phyloP scores from a whole-genome alignment of 805 yeast species.

The Candida piceae region DNA sequence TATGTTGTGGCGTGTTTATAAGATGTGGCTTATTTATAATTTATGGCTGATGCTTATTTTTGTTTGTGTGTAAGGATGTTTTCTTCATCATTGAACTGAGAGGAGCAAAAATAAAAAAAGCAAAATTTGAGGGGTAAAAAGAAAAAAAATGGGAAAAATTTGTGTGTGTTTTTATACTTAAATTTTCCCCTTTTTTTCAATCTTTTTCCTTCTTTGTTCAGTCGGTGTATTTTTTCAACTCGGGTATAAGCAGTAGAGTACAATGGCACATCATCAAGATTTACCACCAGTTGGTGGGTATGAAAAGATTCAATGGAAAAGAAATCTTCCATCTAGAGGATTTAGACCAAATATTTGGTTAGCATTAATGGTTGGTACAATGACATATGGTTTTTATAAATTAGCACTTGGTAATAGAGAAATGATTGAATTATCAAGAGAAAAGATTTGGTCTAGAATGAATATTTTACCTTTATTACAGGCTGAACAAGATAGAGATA shows the following conservation, averaged over 20 bases:
- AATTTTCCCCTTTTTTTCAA: too few relatives aligned
- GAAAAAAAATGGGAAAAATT: too few relatives aligned
- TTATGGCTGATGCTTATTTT: too few relatives aligned
- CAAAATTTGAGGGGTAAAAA: background rate
- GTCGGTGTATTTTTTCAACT: background rate
- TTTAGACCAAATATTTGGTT: conserved; percentile 74
- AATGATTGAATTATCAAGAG: conserved; percentile 69
- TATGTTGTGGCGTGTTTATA: too few relatives aligned
- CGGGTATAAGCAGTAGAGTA: background rate
- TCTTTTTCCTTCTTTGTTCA: background rate
- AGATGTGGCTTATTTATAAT: too few relatives aligned
- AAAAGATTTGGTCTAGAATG: conserved; percentile 72
- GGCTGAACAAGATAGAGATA: conserved; percentile 79
- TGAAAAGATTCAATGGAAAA: conserved; percentile 83
- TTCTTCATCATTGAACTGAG: too few relatives aligned
- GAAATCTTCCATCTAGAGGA: conserved; percentile 81
- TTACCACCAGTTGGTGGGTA: conserved; percentile 85
- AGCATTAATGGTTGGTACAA: conserved; percentile 55
- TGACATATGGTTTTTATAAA: conserved; percentile 69
- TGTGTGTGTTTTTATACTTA: too few relatives aligned
- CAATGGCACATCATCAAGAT: conserved; percentile 50
- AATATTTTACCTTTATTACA: conserved; percentile 65
- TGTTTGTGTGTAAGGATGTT: too few relatives aligned
- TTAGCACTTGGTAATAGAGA: conserved; percentile 66
- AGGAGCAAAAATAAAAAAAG: background rate